Conservation (phyloP, 345 rosid genomes). For the Murraya paniculata region DNA sequence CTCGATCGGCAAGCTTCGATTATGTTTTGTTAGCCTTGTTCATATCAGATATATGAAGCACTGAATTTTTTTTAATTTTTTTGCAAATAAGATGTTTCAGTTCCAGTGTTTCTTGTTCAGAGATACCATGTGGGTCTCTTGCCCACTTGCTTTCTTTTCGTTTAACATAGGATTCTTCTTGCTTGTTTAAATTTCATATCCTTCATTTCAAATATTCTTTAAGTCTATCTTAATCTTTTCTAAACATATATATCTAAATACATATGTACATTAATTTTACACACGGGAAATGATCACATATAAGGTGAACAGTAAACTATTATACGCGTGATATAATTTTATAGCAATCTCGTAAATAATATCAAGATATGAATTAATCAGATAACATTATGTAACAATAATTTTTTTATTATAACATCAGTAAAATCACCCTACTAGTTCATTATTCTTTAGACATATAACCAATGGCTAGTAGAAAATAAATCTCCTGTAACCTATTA, state of each 20-base stretch:
- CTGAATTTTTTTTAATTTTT: background rate
- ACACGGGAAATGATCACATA: no score
- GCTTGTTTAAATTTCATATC: background rate
- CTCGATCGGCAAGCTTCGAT: constrained; percentile 5
- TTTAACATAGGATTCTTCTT: constrained; percentile 11
- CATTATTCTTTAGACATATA: background rate
- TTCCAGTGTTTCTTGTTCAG: constrained; percentile 14
- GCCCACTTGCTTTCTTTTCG: background rate
- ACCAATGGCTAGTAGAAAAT: background rate
- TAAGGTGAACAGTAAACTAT: no score
- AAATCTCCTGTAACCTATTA: background rate
- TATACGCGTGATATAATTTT: no score
- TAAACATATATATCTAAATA: background rate
- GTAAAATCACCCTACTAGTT: no score
- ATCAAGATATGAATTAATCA: background rate
- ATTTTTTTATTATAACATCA: no score
- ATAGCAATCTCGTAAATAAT: no score
- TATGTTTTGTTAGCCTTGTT: background rate
- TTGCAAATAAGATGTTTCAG: background rate
- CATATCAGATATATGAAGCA: background rate
- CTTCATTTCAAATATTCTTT: no score
- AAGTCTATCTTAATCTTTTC: background rate
- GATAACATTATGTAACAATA: background rate
- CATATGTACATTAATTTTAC: no score
- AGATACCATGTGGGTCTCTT: constrained; percentile 15